Evolutionary conservation across 192 early-diverging fungal genomes (phyloP), one percentile per base, ranked within the genome.

Genomic region (Phlyctochytrium arcticum): DNA sequence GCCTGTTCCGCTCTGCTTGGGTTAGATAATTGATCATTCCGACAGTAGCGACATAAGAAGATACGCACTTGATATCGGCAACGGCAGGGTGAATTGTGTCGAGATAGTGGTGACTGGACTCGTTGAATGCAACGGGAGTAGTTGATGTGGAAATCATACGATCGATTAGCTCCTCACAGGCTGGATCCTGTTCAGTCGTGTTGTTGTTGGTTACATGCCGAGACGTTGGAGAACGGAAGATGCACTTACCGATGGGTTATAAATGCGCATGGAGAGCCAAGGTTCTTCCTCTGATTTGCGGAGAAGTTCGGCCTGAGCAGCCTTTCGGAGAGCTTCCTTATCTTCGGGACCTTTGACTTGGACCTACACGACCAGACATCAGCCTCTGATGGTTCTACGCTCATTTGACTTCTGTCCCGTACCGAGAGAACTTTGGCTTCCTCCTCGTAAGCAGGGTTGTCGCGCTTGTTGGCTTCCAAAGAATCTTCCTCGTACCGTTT

Each of bases 381-480:
- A n/a, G 2, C 21, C 64, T 68, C 7, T 34, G 1, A 57, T 27
- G 55, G 3, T 33, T 10, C n/a, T 49, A 21, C 10, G n/a, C 17
- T 17, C 58, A 17, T 27, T 19, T 61, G 19, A 19, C 15, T 62
- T 65, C 9, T 68, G 24, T 17, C n/a, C 8, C 48, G 7, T 31
- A 62, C 59, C 48, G 56, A 69, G 17, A 78, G 57, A 7, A 70
- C 44, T 42, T 66, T 66, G 2, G 46, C 70, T 17, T 71, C 72
- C 21, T 71, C 71, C 36, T 81, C 60, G 26, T 58, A 39, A 17
- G 35, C 53, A 9, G 67, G 48, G 33, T 63, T 48, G 0, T 77
- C 69, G n/a, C 84, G 81, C 32, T 88, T 84, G 17, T 81, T 83
- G 7, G 87, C 88, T 27, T 90, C 88, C 21, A 88, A 81, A 60